A percentile compares a stretch with the other conserved stretches of the same genome.
phyloP scores from a whole-genome alignment of 768 basidiomycete species.

The Lactarius akahatsu region DNA sequence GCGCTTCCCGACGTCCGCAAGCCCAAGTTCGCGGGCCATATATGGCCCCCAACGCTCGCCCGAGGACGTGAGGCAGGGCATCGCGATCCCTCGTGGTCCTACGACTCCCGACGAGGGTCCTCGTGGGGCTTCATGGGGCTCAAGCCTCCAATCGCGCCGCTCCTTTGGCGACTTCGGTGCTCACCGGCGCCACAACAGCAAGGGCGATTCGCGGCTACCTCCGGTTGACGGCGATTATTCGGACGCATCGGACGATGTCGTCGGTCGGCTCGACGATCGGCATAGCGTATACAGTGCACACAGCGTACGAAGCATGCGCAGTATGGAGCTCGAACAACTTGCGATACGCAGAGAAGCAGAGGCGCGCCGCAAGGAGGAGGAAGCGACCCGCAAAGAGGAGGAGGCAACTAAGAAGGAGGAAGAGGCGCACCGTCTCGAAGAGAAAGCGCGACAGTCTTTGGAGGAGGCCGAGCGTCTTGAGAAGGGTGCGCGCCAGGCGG shows the following conservation, averaged over 20 bases:
- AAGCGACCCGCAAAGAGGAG: slow-evolving; percentile 36
- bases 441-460: slow-evolving; percentile 29
- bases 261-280: slow-evolving; percentile 25
- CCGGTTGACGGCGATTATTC: slow-evolving; percentile 15
- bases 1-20: slow-evolving; percentile 28
- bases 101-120: slow-evolving; percentile 22
- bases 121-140: slow-evolving; percentile 22
- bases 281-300: slow-evolving; percentile 22
- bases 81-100: slow-evolving; percentile 26
- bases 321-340: slow-evolving; percentile 30
- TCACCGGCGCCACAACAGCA: slow-evolving; percentile 24
- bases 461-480: slow-evolving; percentile 30
- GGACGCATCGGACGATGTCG: slow-evolving; percentile 25
- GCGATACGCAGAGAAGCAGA: slow-evolving; percentile 27
- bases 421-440: slow-evolving; percentile 31
- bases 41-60: slow-evolving; percentile 27
- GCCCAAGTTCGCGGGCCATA: slow-evolving; percentile 24
- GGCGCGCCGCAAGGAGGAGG: slow-evolving; percentile 30
- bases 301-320: slow-evolving; percentile 23
- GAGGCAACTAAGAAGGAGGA: slow-evolving; percentile 30
- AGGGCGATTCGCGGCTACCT: slow-evolving; percentile 19
- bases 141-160: slow-evolving; percentile 26
- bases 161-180: slow-evolving; percentile 21
- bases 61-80: slow-evolving; percentile 28
- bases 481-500: slow-evolving; percentile 31